These are phyloP conservation scores for Aspergillus neoniger DNA, from an alignment of 2,329 filamentous ascomycete genomes.

Conservation along the genomic window DNA sequence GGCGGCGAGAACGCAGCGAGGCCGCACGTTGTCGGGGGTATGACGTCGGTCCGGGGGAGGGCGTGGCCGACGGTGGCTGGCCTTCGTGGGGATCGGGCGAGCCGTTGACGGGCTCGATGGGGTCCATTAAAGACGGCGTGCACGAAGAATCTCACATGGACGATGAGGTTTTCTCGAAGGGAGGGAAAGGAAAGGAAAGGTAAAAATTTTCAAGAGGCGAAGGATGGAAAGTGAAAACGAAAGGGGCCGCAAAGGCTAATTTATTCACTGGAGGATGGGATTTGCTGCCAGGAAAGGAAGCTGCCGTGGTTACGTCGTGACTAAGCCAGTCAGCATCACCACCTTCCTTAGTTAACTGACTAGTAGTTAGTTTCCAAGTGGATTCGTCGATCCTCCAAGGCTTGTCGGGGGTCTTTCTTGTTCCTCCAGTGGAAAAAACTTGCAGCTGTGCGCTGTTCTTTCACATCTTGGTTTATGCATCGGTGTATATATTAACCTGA, in stretches of 20 bases:
- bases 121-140: constrained; percentile 35
- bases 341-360: neutral
- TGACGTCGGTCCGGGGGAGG: constrained; percentile 23
- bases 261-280: neutral
- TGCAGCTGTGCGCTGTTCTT: too few relatives aligned
- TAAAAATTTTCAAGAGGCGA: neutral
- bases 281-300: neutral
- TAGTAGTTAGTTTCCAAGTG: neutral
- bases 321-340: constrained; percentile 11
- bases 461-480: too few relatives aligned
- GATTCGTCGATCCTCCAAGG: neutral
- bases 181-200: neutral
- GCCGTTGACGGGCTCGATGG: constrained; percentile 37
- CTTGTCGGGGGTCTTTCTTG: neutral
- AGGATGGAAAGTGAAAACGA: neutral
- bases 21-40: constrained; percentile 24
- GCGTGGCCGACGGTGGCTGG: constrained; percentile 17
- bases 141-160: constrained; percentile 6
- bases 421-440: too few relatives aligned
- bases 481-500: too few relatives aligned
- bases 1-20: constrained; percentile 32
- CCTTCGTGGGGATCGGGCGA: constrained; percentile 16
- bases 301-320: neutral
- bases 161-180: neutral
- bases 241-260: neutral